A percentile compares a stretch with the other conserved stretches of the same genome.
phyloP scores from a whole-genome alignment of 1,284 basidiomycete species.

The Erythrobasidium hasegawianum region DNA sequence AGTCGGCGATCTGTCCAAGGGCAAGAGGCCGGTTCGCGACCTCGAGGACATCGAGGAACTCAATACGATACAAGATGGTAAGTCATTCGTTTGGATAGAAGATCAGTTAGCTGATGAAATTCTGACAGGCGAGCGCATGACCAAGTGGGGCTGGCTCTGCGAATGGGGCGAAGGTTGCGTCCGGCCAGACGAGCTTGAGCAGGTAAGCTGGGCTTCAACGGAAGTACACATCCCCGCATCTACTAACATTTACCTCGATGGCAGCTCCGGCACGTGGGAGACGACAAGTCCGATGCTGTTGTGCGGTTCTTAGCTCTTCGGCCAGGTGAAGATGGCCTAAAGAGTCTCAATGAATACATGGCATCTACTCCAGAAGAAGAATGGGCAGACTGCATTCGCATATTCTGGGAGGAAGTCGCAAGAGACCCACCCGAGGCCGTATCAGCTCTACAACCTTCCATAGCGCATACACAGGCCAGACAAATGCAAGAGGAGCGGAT shows the following conservation, averaged over 20 bases:
- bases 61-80: constrained; percentile 19
- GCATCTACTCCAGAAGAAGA: constrained; percentile 8
- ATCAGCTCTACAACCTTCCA: not conserved
- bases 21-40: constrained; percentile 4
- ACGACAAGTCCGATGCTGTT: constrained; percentile 37
- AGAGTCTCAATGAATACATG: constrained; percentile 34
- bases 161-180: constrained; percentile 32
- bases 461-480: not conserved
- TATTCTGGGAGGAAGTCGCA: constrained; percentile 39
- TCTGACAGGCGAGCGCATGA: constrained; percentile 13
- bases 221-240: not conserved
- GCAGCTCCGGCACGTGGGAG: constrained; percentile 36
- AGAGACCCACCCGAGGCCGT: constrained; percentile 34
- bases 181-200: constrained; percentile 17
- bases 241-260: not conserved
- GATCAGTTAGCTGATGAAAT: not conserved
- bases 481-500: not conserved
- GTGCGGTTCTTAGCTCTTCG: constrained; percentile 38
- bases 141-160: constrained; percentile 32
- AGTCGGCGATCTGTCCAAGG: constrained; percentile 25
- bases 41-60: constrained; percentile 8
- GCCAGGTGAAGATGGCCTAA: constrained; percentile 37
- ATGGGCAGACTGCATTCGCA: constrained; percentile 20
- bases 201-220: not conserved
- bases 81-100: not conserved